Percentiles rank a stretch among this genome's conserved stretches.
These are phyloP conservation scores for Talaromyces borbonicus DNA, from an alignment of 495 filamentous ascomycete species.

Conservation along the genomic window DNA sequence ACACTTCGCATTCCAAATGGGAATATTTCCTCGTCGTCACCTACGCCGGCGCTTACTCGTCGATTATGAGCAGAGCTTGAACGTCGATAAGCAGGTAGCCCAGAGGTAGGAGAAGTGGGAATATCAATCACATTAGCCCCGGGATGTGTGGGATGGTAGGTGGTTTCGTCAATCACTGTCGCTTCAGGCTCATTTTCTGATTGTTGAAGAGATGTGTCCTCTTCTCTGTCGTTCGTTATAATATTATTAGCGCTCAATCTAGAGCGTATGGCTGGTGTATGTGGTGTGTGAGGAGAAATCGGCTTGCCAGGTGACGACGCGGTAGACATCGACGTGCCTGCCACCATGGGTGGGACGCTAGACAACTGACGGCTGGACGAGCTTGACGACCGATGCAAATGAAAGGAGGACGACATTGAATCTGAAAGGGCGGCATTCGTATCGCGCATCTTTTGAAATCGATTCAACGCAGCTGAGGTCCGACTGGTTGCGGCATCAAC, in stretches of 20 bases:
- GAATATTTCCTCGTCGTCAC: slow-evolving; percentile 53
- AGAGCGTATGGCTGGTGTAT: slow-evolving; percentile 86
- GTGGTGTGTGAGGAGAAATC: slow-evolving; percentile 85
- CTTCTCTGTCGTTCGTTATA: slow-evolving; percentile 43
- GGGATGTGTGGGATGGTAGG: slow-evolving; percentile 35
- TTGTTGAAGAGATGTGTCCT: slow-evolving; percentile 15
- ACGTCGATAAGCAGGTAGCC: slow-evolving; percentile 49
- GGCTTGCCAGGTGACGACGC: slow-evolving; percentile 88
- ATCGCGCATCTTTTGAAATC: slow-evolving; percentile 77
- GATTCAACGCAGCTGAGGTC: slow-evolving; percentile 56
- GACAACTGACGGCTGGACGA: slow-evolving; percentile 78
- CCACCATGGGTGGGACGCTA: slow-evolving; percentile 75
- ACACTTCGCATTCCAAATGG: slow-evolving; percentile 62
- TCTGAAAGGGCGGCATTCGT: slow-evolving; percentile 79
- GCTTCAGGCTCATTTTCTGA: slow-evolving; percentile 27
- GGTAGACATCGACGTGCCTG: slow-evolving; percentile 69
- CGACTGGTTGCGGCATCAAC: slow-evolving; percentile 50
- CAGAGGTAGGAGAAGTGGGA: slow-evolving; percentile 62
- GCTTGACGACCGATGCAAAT: slow-evolving; percentile 70
- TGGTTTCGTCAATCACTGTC: slow-evolving; percentile 24
- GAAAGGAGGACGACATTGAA: slow-evolving; percentile 75
- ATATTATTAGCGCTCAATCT: slow-evolving; percentile 83
- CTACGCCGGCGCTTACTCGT: slow-evolving; percentile 34
- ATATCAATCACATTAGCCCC: slow-evolving; percentile 69
- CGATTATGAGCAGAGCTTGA: slow-evolving; percentile 72